Evolutionary conservation across 148 eudicot genomes (phyloP).

Genomic region (Heliamphora exappendiculata): DNA sequence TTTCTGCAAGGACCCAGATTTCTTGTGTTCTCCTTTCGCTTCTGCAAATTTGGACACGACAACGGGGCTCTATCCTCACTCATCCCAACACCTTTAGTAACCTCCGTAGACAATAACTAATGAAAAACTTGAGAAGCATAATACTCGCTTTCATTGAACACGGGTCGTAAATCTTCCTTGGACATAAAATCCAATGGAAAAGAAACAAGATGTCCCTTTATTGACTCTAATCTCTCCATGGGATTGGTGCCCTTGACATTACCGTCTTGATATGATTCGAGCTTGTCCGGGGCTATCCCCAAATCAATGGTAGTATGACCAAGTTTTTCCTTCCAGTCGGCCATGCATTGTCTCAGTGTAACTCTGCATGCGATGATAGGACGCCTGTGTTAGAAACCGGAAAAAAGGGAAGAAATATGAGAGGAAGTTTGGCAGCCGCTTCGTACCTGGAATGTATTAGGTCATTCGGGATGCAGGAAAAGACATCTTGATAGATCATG

Average conservation of each 20-base stretch:
- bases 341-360: slow-evolving; percentile 76
- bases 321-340: slow-evolving; percentile 80
- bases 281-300: slow-evolving; percentile 79
- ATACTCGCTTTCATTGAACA: slow-evolving; percentile 94
- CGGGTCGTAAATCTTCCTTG: slow-evolving; percentile 90
- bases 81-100: not conserved
- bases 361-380: slow-evolving; percentile 32
- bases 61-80: not conserved
- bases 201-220: slow-evolving; percentile 93
- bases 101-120: slow-evolving; percentile 17
- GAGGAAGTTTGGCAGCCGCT: not conserved
- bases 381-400: not conserved
- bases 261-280: slow-evolving; percentile 82
- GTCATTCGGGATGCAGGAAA: slow-evolving; percentile 93
- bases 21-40: not conserved
- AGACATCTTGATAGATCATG: slow-evolving; percentile 95
- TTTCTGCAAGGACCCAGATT: not conserved
- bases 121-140: slow-evolving; percentile 98
- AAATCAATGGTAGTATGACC: slow-evolving; percentile 91
- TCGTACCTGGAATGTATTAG: slow-evolving; percentile 82
- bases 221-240: slow-evolving; percentile 61
- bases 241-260: slow-evolving; percentile 61
- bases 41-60: not conserved
- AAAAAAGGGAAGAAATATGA: not conserved
- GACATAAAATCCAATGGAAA: slow-evolving; percentile 93